phyloP scores from a whole-genome alignment of 345 rosid genomes.

The Isatis tinctoria region DNA sequence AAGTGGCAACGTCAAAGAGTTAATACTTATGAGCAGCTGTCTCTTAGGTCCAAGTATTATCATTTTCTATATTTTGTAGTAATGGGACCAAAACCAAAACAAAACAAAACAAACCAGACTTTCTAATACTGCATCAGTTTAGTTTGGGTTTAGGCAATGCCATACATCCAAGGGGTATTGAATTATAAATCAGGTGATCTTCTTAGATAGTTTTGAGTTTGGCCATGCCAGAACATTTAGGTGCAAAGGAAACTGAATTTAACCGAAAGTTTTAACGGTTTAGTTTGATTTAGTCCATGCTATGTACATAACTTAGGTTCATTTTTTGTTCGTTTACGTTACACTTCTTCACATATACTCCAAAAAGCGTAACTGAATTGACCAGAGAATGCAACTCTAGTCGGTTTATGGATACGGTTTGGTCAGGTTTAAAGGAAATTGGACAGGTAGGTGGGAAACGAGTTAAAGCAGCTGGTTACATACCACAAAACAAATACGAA shows the following conservation, averaged over 20 bases:
- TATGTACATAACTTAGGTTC: not conserved
- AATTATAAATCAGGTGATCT: not conserved
- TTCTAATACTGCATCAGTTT: not conserved
- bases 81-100: constrained; percentile 7
- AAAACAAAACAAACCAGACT: not conserved
- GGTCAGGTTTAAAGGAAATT: not conserved
- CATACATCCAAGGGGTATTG: not conserved
- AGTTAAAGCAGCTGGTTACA: not conserved
- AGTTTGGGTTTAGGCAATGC: not conserved
- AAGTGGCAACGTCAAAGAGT: constrained; percentile 29
- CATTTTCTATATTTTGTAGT: not conserved
- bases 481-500: not conserved
- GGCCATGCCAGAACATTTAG: not conserved
- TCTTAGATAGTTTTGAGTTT: not conserved
- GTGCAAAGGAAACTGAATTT: not conserved
- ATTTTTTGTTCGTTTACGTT: not conserved
- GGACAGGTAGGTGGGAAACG: not conserved
- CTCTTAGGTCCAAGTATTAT: constrained; percentile 4
- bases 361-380: not conserved
- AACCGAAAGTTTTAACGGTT: not conserved
- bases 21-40: constrained; percentile 22
- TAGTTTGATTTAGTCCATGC: not conserved
- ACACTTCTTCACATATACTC: not conserved
- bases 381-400: not conserved
- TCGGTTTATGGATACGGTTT: not conserved